These are phyloP conservation scores for Neopestalotiopsis rosae DNA, from an alignment of 2,329 filamentous ascomycete species.

Conservation along the genomic window DNA sequence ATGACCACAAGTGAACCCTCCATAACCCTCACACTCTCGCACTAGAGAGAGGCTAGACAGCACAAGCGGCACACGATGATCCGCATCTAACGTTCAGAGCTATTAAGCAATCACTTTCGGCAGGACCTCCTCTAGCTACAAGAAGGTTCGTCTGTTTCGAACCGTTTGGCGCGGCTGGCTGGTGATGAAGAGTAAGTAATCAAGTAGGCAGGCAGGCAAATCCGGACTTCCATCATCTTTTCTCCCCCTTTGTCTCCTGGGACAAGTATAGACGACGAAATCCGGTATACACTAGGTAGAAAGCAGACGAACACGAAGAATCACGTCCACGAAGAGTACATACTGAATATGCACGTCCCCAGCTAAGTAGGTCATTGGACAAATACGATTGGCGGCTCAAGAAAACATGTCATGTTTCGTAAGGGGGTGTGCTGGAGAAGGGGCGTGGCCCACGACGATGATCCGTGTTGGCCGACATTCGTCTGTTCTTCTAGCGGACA, in stretches of 20 bases:
- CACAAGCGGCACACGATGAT: not conserved
- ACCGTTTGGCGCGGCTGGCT: not conserved
- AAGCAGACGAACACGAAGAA: not conserved
- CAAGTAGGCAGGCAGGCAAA: not conserved
- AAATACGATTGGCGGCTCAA: constrained; percentile 1
- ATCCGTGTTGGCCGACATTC: too few relatives aligned
- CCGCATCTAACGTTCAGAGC: constrained; percentile 2
- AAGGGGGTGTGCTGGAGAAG: not conserved
- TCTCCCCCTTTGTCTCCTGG: too few relatives aligned
- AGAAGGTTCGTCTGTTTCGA: constrained; percentile 1
- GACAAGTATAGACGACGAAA: too few relatives aligned
- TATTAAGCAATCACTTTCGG: constrained; percentile 4
- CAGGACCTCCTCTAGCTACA: not conserved
- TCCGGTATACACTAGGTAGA: not conserved
- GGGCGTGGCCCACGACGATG: not conserved
- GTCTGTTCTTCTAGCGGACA: too few relatives aligned
- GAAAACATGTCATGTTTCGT: not conserved
- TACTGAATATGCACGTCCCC: not conserved
- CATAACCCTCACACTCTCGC: not conserved
- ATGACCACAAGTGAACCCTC: too few relatives aligned
- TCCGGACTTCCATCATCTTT: too few relatives aligned
- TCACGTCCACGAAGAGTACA: not conserved
- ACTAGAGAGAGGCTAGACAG: not conserved
- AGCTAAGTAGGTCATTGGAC: not conserved
- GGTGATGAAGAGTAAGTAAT: not conserved